Evolutionary conservation across 306 rosid species (phyloP), one percentile per base, ranked within the genome.

Genomic region (Glycine latifolia): DNA sequence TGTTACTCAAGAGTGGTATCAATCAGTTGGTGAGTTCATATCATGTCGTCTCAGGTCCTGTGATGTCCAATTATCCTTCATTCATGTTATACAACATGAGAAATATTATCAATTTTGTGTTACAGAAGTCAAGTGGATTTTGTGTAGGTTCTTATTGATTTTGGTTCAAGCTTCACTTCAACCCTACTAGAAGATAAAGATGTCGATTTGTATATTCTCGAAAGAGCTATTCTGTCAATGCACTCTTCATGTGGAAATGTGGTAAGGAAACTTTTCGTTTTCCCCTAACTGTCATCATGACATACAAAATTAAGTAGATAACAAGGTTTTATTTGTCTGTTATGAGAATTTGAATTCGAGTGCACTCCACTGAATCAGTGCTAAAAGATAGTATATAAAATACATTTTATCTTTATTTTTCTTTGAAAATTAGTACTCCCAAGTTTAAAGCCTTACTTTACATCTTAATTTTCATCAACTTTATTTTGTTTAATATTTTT

Each of bases 161-260:
- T 74, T 95, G 97, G 20, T 20, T 20, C 1, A 1, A 20, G 20
- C 20, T 20, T 20, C 20, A 20, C 20, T 20, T 20, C 20, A 76
- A 90, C 97, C 52, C 90, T 94, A 62, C 94, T 95, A 0, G 98
- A 95, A 85, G 97, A 95, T 79, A 95, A 95, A 87, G 98, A 95
- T 60, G 97, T 95, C 26, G 98, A 95, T 89, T 87, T 92, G 79
- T 95, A 92, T 86, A 97, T 95, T 20, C 73, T 95, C 67, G 98
- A 95, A 81, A 88, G 97, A 87, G 95, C 98, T 65, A 79, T 95
- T 86, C 73, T 95, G 33, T 92, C 97, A 3, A 90, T 95, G 97
- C 98, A 95, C 84, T 95, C 98, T 83, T 92, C 91, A 35, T 89
- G 97, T 84, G 97, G 97, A 50, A 88, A 90, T 82, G 92, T 92